Conservation (phyloP, 306 rosid species). For the Ormosia emarginata region DNA sequence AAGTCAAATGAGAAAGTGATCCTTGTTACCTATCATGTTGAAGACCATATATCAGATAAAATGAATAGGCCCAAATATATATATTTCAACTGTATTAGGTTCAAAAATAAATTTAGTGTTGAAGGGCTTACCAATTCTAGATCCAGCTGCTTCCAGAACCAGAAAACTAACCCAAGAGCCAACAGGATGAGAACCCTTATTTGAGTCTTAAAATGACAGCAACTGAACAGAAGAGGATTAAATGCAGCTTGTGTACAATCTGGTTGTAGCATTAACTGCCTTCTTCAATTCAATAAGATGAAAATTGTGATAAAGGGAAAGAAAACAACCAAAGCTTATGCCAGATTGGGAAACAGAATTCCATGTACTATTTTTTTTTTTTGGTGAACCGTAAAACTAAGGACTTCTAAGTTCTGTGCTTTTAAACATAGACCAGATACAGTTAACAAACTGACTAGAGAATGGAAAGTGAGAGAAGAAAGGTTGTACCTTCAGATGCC, state of each 20-base stretch:
- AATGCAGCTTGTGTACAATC: constrained; percentile 29
- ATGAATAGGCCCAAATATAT: not conserved
- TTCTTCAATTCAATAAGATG: constrained; percentile 34
- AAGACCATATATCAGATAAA: not conserved
- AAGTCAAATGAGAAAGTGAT: constrained; percentile 11
- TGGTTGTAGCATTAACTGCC: constrained; percentile 24
- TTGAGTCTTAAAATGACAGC: not conserved
- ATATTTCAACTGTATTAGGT: not conserved
- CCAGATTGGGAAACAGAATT: constrained; percentile 48
- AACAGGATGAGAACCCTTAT: constrained; percentile 13
- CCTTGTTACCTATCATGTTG: constrained; percentile 26
- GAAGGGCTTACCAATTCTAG: constrained; percentile 42
- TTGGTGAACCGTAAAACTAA: not conserved
- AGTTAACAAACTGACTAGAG: constrained; percentile 17
- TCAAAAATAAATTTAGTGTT: not conserved
- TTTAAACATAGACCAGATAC: constrained; percentile 4
- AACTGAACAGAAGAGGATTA: constrained; percentile 22
- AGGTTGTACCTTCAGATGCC: constrained; percentile 54
- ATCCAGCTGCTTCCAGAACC: constrained; percentile 33
- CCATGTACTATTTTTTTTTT: constrained; percentile 25
- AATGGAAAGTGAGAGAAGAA: constrained; percentile 22
- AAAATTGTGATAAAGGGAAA: constrained; percentile 39
- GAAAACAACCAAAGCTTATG: constrained; percentile 42
- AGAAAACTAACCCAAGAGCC: constrained; percentile 5
- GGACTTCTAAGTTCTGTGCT: constrained; percentile 5